phyloP scores from a whole-genome alignment of 805 yeast species.

The Grigorovia yakushimaensis region DNA sequence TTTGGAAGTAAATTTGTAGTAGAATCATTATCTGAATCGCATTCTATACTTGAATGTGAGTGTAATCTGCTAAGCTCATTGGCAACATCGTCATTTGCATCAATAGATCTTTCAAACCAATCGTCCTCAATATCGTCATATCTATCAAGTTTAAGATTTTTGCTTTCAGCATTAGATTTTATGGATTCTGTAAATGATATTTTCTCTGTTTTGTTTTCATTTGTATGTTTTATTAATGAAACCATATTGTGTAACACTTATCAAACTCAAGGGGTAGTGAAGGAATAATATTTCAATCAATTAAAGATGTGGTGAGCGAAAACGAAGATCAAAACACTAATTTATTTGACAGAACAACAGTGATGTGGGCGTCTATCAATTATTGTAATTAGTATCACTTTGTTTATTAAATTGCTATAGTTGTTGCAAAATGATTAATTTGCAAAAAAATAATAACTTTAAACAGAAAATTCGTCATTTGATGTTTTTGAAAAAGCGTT shows the following conservation, averaged over 20 bases:
- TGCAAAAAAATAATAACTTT: neutral
- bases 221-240: neutral
- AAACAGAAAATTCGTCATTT: neutral
- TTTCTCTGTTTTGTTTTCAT: neutral
- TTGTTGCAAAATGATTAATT: neutral
- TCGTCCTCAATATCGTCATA: neutral
- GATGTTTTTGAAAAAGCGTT: neutral
- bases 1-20: conserved; percentile 11
- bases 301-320: neutral
- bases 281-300: neutral
- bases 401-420: neutral
- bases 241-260: neutral
- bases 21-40: conserved; percentile 8
- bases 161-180: neutral
- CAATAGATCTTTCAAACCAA: neutral
- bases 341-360: neutral
- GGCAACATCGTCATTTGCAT: neutral
- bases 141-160: neutral
- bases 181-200: neutral
- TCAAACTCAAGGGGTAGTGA: neutral
- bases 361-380: neutral
- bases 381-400: too few relatives aligned
- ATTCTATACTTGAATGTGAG: neutral
- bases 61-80: neutral
- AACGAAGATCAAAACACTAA: neutral